Evolutionary conservation across 2,329 filamentous ascomycete genomes (phyloP).

Genomic region (Mycosphaerella sp.): DNA sequence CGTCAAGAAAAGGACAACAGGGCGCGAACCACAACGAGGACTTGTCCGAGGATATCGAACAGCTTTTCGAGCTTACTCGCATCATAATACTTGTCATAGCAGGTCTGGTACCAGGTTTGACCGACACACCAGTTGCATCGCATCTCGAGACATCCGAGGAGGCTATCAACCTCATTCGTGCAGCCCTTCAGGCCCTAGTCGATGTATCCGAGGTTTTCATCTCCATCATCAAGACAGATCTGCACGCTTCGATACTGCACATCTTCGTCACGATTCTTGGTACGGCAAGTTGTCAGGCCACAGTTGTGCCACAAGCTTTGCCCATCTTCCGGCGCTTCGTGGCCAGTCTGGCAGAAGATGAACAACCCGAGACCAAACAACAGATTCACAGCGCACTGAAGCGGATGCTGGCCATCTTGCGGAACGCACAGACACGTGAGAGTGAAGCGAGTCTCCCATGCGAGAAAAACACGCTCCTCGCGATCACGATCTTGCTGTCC

Average conservation of each 20-base stretch:
- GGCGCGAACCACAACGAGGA: constrained; percentile 49
- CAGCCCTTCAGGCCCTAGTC: constrained; percentile 79
- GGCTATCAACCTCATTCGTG: constrained; percentile 69
- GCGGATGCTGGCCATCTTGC: constrained; percentile 73
- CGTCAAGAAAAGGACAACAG: constrained; percentile 59
- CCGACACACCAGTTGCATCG: constrained; percentile 48
- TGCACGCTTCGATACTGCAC: constrained; percentile 94
- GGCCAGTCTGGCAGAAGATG: constrained; percentile 56
- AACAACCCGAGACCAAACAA: constrained; percentile 46
- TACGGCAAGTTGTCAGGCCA: constrained; percentile 77
- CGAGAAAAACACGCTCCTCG: constrained; percentile 87
- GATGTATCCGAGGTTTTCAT: constrained; percentile 95
- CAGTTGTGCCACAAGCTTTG: constrained; percentile 82
- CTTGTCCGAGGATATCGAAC: constrained; percentile 93
- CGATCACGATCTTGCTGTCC: constrained; percentile 82
- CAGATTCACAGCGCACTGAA: constrained; percentile 78
- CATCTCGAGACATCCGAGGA: constrained; percentile 70
- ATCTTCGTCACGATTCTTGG: constrained; percentile 91
- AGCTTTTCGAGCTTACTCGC: constrained; percentile 91
- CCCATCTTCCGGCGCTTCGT: constrained; percentile 91
- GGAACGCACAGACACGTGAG: constrained; percentile 69
- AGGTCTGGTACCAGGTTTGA: constrained; percentile 76
- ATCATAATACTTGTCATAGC: constrained; percentile 93
- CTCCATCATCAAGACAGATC: constrained; percentile 88
- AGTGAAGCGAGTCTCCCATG: constrained; percentile 71